Percentiles rank a stretch among this genome's conserved stretches.
phyloP scores from a whole-genome alignment of 352 stramenopile genomes.

The Phytopythium sindhum region DNA sequence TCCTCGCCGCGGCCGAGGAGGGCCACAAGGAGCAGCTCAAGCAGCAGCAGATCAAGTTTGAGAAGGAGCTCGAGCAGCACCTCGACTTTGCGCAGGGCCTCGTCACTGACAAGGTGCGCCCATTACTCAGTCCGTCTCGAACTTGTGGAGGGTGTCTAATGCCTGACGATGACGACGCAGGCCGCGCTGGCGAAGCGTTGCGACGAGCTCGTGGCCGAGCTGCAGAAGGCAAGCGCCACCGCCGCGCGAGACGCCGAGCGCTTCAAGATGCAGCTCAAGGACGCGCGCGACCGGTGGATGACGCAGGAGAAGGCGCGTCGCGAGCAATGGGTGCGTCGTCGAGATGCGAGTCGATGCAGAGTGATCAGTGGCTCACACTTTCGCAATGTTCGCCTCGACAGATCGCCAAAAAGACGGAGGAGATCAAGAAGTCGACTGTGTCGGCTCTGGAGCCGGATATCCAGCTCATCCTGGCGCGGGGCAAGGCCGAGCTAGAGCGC shows the following conservation, averaged over 20 bases:
- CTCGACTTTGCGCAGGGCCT: constrained; percentile 78
- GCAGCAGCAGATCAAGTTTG: constrained; percentile 51
- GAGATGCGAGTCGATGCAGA: no score
- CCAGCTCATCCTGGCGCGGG: constrained; percentile 73
- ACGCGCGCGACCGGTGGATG: constrained; percentile 71
- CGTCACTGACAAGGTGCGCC: constrained; percentile 66
- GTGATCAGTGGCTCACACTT: neutral
- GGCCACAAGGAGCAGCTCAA: constrained; percentile 50
- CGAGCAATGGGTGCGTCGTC: constrained; percentile 50
- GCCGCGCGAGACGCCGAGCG: constrained; percentile 46
- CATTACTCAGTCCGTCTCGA: neutral
- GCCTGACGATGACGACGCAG: constrained; percentile 16
- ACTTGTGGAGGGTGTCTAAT: neutral
- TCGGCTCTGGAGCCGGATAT: constrained; percentile 77
- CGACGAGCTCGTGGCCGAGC: constrained; percentile 62
- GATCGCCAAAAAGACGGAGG: constrained; percentile 79
- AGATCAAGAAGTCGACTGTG: constrained; percentile 84
- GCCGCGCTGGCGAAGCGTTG: constrained; percentile 62
- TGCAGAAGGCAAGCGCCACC: constrained; percentile 50
- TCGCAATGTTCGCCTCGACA: neutral
- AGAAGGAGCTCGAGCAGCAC: constrained; percentile 79
- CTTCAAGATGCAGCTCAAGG: constrained; percentile 73
- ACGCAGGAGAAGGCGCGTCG: constrained; percentile 64
- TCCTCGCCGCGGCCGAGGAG: constrained; percentile 43
- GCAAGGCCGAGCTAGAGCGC: constrained; percentile 67